phyloP scores from a whole-genome alignment of 129 eudicot species.

The Chrysanthemum seticuspe region DNA sequence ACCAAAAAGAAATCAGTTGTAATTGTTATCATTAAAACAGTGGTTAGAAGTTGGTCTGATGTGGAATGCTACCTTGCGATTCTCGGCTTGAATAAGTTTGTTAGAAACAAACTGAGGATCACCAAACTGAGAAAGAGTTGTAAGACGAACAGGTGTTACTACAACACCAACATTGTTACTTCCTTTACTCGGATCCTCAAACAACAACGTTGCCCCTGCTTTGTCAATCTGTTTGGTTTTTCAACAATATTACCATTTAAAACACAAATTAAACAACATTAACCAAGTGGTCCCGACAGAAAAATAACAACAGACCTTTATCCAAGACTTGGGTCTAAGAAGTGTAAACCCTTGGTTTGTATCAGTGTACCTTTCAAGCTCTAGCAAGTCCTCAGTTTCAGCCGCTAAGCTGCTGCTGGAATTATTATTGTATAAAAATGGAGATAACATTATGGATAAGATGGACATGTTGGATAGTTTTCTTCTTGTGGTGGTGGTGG shows the following conservation, averaged over 20 bases:
- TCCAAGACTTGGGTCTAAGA: constrained; percentile 75
- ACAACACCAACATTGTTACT: constrained; percentile 88
- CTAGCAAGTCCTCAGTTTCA: constrained; percentile 30
- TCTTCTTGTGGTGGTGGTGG: constrained; percentile 47
- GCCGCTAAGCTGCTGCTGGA: constrained; percentile 30
- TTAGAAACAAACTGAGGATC: constrained; percentile 80
- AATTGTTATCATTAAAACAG: no score
- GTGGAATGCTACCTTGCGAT: constrained; percentile 58
- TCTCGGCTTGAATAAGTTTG: constrained; percentile 87
- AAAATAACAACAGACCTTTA: constrained; percentile 43
- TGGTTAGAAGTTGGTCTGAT: no score
- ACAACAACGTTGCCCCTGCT: constrained; percentile 85
- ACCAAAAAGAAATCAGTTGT: background rate
- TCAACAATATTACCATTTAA: background rate
- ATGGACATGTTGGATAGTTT: constrained; percentile 37
- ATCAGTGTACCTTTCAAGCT: constrained; percentile 67
- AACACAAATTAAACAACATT: no score
- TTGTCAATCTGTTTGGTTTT: constrained; percentile 57
- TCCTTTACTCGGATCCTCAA: constrained; percentile 70
- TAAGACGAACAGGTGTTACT: constrained; percentile 71
- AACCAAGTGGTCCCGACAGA: no score
- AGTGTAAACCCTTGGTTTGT: constrained; percentile 67
- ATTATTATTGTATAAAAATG: constrained; percentile 16
- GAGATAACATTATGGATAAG: constrained; percentile 28
- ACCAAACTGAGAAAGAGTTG: constrained; percentile 63